phyloP scores from a whole-genome alignment of 108 stramenopile species.

The Cyclotella sp. region DNA sequence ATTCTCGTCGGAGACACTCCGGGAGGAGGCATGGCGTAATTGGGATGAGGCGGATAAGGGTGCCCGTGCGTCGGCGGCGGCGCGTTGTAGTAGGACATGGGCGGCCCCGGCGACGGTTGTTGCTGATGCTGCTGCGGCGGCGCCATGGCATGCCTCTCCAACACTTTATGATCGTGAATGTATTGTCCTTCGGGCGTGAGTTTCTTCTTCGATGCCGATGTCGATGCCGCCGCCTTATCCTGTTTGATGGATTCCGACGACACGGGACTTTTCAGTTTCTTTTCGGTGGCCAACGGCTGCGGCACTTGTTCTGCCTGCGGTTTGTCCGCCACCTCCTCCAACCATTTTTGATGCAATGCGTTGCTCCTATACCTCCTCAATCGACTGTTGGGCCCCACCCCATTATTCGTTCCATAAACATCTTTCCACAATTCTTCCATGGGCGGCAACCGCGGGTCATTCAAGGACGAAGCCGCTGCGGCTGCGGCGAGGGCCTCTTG shows the following conservation, averaged over 20 bases:
- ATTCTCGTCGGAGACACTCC: conserved; percentile 9
- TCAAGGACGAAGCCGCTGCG: background rate
- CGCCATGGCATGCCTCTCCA: background rate
- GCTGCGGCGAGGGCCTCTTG: background rate
- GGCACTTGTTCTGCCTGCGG: background rate
- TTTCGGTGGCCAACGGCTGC: background rate
- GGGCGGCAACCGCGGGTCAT: conserved; percentile 9
- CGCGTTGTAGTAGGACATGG: background rate
- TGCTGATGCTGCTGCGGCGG: too few relatives aligned
- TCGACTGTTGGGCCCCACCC: conserved; percentile 33
- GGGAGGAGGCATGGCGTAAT: conserved; percentile 4
- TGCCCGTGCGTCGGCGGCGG: background rate
- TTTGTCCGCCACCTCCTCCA: conserved; percentile 10
- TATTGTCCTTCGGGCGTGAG: conserved; percentile 6
- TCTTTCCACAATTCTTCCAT: conserved; percentile 37
- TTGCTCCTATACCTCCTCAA: conserved; percentile 25
- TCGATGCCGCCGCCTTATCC: too few relatives aligned
- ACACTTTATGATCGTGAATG: conserved; percentile 12
- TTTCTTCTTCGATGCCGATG: conserved; percentile 5
- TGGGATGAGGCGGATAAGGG: conserved; percentile 3
- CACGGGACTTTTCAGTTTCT: background rate
- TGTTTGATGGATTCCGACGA: too few relatives aligned
- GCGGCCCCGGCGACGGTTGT: background rate
- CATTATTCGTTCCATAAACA: conserved; percentile 43
- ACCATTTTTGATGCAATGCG: conserved; percentile 21